Evolutionary conservation across 495 filamentous ascomycete genomes (phyloP), one percentile per base, ranked within the genome.

Genomic region (Lichenothelia convexa): DNA sequence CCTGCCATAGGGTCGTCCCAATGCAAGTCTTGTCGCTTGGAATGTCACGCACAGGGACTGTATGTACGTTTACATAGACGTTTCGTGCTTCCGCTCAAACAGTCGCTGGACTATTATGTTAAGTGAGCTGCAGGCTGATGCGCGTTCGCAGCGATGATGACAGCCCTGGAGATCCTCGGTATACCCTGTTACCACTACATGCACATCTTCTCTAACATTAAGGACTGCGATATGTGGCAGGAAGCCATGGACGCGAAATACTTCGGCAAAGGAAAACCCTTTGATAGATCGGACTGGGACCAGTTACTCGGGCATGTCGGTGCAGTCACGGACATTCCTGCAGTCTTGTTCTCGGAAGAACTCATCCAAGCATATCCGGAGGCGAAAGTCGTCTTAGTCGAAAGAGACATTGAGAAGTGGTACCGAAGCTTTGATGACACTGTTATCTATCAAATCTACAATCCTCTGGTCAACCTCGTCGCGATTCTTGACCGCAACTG

Each of bases 281-380:
- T 43, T 32, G 32, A 18, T 13, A 38, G 44, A 3, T 18, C n/a
- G 3, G 24, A 39, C n/a, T 47, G 34, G 23, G 47, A 50, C 24
- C 33, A 40, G 7, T 15, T 45, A 18, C 36, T 50, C 3, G 41
- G 30, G 9, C 9, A 29, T 13, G 9, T 11, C 24, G 15, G 62
- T 59, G 71, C 72, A 30, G 67, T 78, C 18, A 73, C 65, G 50
- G 74, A 80, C 59, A 70, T 67, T 64, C 73, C 74, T 7, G 70
- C 70, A 29, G 70, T 66, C 34, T 68, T 69, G 21, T 78, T 78
- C 43, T 71, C 68, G 32, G 64, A 69, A 45, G 74, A 80, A 50
- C 57, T 80, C 22, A 75, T 78, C 21, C 70, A 70, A 32, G 70
- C 73, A 11, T 79, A 79, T 44, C 73, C 74, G 11, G 73, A 79